Base-by-base conservation (phyloP, 2,329 filamentous ascomycete species). In the Phaeophleospora eucalypticola region DNA sequence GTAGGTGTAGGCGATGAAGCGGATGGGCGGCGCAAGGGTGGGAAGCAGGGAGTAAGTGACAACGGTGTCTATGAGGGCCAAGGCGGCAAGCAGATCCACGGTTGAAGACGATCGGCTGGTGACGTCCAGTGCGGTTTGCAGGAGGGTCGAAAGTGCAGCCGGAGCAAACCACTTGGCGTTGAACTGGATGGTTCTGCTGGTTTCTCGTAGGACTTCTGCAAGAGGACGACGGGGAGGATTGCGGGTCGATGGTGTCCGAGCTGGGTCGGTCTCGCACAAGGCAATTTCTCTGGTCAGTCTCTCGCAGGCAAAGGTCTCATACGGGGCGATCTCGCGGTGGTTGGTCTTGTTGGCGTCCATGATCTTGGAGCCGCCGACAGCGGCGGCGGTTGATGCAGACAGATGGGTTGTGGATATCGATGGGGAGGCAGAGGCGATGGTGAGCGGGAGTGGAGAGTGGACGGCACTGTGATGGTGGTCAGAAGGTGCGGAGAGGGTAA, bases 141-240 rank as follows among this genome's bases (percentile, higher is more conserved):
- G 40, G 2, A 65, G 47, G 12, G 39, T 50, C 15, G 45, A 43
- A 8, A 65, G 51, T 10, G 53, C 51, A 9, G 32, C 40, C 4
- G 58, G 59, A 1, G 56, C 55, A 39, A 65, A 64, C 62, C 62
- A 65, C 44, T 64, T 64, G 18, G 62, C 61, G 42, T 65, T 53
- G 41, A 56, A 60, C 16, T 56, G 56, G 24, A 65, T 56, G 29
- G 53, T 51, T 6, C 53, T 52, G 4, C 58, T 46, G 12, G 56
- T 53, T 18, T 56, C 43, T n/a, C 51, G 54, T 10, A 64, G 55
- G 4, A 58, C 49, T 15, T 35, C 15, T 10, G 57, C 45, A 9
- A 62, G 46, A 4, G 53, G 34, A 4, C 45, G 35, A n/a, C 17
- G 40, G 17, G 32, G 35, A 16, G 37, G 36, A 17, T 32, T n/a